phyloP scores from a whole-genome alignment of 129 eudicot genomes.

The Tagetes erecta region DNA sequence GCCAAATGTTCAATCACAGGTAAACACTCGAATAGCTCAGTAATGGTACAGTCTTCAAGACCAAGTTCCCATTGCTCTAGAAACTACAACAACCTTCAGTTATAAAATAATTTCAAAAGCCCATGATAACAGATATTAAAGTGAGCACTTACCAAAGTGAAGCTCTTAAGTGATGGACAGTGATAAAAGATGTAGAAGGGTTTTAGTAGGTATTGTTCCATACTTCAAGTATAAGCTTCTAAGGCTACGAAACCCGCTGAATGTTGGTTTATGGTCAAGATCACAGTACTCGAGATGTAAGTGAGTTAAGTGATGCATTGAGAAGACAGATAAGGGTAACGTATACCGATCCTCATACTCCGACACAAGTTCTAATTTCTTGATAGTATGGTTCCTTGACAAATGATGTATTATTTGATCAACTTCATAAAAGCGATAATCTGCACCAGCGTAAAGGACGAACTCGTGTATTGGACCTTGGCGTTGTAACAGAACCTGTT shows the following conservation, averaged over 20 bases:
- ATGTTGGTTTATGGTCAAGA: not conserved
- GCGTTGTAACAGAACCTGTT: not conserved
- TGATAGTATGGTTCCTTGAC: not conserved
- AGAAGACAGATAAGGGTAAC: constrained; percentile 1
- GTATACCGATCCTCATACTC: not conserved
- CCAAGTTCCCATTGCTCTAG: not conserved
- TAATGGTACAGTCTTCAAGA: not conserved
- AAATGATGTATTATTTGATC: constrained; percentile 1
- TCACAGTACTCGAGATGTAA: not conserved
- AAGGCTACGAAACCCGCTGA: not conserved
- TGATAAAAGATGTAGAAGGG: not conserved
- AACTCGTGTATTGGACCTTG: constrained; percentile 5
- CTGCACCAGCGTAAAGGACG: not conserved
- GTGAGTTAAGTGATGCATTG: not conserved
- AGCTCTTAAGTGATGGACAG: not conserved
- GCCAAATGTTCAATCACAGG: not conserved
- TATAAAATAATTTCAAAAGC: not conserved
- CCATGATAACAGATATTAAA: not conserved
- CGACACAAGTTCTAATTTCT: not conserved
- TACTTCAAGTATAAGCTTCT: not conserved
- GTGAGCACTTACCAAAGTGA: not conserved
- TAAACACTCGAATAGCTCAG: not conserved
- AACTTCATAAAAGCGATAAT: not conserved
- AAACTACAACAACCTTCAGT: not conserved
- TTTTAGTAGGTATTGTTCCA: not conserved